Conservation (phyloP, 441 rosid species). For the Erodium chrysanthum region DNA sequence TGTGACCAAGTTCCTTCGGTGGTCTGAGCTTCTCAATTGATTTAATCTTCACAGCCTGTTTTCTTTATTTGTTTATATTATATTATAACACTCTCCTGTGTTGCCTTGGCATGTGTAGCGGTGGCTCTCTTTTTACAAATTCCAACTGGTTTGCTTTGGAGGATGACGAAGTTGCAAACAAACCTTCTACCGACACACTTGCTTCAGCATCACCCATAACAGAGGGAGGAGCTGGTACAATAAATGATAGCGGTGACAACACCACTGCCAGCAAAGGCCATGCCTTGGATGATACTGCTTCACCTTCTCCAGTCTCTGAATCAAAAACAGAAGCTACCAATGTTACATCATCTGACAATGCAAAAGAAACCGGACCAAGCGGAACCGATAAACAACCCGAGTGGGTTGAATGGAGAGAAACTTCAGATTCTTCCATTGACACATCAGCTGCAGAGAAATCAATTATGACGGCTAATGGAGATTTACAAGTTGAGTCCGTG, state of each 20-base stretch:
- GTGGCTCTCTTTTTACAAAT: slow-evolving; percentile 69
- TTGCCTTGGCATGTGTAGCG: slow-evolving; percentile 29
- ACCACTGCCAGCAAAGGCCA: slow-evolving; percentile 27
- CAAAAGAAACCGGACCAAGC: slow-evolving; percentile 31
- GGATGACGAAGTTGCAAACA: slow-evolving; percentile 53
- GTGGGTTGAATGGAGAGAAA: slow-evolving; percentile 92
- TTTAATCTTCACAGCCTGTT: neutral
- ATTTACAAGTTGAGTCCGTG: slow-evolving; percentile 30
- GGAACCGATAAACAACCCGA: slow-evolving; percentile 44
- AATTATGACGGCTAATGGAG: slow-evolving; percentile 33
- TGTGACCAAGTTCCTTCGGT: neutral
- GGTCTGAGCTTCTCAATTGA: neutral
- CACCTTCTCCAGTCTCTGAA: slow-evolving; percentile 31
- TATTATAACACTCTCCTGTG: neutral
- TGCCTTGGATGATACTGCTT: slow-evolving; percentile 39
- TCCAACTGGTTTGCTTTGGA: slow-evolving; percentile 91
- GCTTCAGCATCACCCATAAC: slow-evolving; percentile 55
- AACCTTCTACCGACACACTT: slow-evolving; percentile 38
- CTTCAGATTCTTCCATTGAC: slow-evolving; percentile 38
- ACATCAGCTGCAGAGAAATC: slow-evolving; percentile 24
- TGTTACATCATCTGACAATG: slow-evolving; percentile 24
- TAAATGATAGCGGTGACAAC: slow-evolving; percentile 3
- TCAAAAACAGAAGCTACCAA: slow-evolving; percentile 31
- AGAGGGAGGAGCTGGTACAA: slow-evolving; percentile 29
- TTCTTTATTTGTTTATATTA: neutral